Evolutionary conservation across 805 yeast genomes (phyloP).

Genomic region (Sungouiella blattae): DNA sequence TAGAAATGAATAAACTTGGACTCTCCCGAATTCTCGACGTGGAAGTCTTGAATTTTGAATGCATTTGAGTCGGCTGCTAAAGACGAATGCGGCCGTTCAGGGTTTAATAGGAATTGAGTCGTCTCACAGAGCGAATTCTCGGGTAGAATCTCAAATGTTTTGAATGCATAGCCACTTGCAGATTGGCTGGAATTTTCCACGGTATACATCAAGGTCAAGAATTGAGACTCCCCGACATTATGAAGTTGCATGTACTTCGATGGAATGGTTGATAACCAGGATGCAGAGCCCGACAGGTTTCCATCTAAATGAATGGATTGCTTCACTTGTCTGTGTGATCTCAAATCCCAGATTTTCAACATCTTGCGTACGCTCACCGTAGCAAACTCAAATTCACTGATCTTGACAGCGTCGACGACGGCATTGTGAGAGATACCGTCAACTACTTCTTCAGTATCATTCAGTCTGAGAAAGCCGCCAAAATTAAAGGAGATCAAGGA

Average conservation of each 20-base stretch:
- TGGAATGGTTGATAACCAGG: constrained; percentile 30
- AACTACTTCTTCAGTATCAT: constrained; percentile 17
- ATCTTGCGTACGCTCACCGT: constrained; percentile 54
- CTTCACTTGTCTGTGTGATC: constrained; percentile 24
- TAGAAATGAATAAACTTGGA: background rate
- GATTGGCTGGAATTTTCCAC: background rate
- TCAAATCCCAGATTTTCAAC: constrained; percentile 60
- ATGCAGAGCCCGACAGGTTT: constrained; percentile 3
- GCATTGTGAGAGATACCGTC: constrained; percentile 40
- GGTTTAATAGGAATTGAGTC: background rate
- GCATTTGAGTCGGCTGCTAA: constrained; percentile 1
- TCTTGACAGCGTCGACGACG: constrained; percentile 39
- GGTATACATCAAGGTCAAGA: constrained; percentile 6
- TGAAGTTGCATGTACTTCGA: constrained; percentile 25
- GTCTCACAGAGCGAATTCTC: background rate
- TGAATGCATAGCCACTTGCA: constrained; percentile 20
- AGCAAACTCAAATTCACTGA: constrained; percentile 35
- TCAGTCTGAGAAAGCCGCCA: constrained; percentile 17
- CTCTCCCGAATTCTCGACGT: background rate
- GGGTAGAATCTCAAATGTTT: constrained; percentile 19
- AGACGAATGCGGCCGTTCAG: constrained; percentile 8
- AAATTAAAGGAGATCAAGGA: constrained; percentile 31
- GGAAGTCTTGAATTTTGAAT: constrained; percentile 14
- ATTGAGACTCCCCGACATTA: background rate
- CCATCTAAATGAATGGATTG: constrained; percentile 15